These are phyloP conservation scores for Amphicarpaea edgeworthii DNA, from an alignment of 306 rosid genomes.

Conservation along the genomic window DNA sequence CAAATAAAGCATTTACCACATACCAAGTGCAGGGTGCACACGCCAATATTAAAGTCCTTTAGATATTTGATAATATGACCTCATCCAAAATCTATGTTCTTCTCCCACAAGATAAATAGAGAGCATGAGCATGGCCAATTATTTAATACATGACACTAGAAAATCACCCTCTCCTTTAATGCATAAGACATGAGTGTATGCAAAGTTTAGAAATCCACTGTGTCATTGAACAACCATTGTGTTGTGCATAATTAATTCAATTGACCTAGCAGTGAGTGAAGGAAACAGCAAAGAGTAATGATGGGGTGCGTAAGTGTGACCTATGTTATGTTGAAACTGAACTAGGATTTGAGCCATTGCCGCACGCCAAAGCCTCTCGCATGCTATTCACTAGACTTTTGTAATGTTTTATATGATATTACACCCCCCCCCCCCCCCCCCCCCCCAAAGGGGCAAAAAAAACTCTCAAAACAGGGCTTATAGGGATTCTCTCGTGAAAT, in stretches of 20 bases:
- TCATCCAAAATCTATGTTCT: constrained; percentile 82
- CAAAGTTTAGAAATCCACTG: constrained; percentile 41
- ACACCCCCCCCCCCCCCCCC: constrained; percentile 29
- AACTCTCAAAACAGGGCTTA: constrained; percentile 26
- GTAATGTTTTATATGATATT: constrained; percentile 46
- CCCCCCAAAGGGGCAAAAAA: neutral
- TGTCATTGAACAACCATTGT: constrained; percentile 37
- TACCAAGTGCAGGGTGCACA: constrained; percentile 62
- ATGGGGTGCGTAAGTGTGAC: constrained; percentile 53
- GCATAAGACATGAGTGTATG: constrained; percentile 42
- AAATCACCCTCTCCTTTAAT: constrained; percentile 41
- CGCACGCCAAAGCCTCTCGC: constrained; percentile 47
- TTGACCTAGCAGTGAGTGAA: constrained; percentile 46
- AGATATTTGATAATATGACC: constrained; percentile 71
- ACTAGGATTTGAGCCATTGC: constrained; percentile 54
- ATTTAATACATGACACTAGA: constrained; percentile 34
- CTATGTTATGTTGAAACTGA: constrained; percentile 53
- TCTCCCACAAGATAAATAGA: constrained; percentile 66
- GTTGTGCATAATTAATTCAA: constrained; percentile 44
- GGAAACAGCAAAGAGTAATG: constrained; percentile 51
- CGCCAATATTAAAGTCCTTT: constrained; percentile 77
- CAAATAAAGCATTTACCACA: constrained; percentile 80
- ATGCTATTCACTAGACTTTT: constrained; percentile 52
- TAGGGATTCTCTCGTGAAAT: constrained; percentile 32
- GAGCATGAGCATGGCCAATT: constrained; percentile 46